Conservation (phyloP, 1,139 yeast genomes). For the Sugiyamaella grinbergsii region DNA sequence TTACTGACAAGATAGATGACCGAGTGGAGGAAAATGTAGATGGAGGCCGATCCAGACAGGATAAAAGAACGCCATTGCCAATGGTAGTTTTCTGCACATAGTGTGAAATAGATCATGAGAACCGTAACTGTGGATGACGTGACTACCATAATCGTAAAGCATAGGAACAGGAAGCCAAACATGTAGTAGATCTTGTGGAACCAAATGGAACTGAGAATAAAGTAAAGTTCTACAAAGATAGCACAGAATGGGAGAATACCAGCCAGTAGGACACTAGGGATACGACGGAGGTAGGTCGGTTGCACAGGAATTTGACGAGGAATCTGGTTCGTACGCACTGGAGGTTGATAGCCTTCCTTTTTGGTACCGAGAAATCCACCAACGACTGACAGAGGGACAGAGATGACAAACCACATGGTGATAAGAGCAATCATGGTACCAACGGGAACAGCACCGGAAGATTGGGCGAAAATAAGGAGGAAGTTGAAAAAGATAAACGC, state of each 20-base stretch:
- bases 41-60: slow-evolving; percentile 86
- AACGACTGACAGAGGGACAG: slow-evolving; percentile 78
- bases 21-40: slow-evolving; percentile 84
- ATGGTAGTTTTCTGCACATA: slow-evolving; percentile 88
- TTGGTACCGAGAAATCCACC: slow-evolving; percentile 81
- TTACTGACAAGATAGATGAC: slow-evolving; percentile 50
- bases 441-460: slow-evolving; percentile 94
- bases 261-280: slow-evolving; percentile 70
- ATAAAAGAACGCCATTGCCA: slow-evolving; percentile 97
- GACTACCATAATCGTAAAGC: slow-evolving; percentile 75
- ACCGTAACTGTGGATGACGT: slow-evolving; percentile 83
- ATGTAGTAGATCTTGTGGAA: slow-evolving; percentile 90
- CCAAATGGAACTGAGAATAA: slow-evolving; percentile 86
- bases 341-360: slow-evolving; percentile 59
- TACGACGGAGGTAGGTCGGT: slow-evolving; percentile 75
- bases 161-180: slow-evolving; percentile 95
- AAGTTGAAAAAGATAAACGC: slow-evolving; percentile 73
- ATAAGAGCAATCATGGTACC: slow-evolving; percentile 86
- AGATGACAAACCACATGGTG: slow-evolving; percentile 79
- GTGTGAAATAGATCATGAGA: slow-evolving; percentile 76
- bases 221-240: slow-evolving; percentile 91
- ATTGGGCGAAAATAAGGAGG: slow-evolving; percentile 71
- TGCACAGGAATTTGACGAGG: slow-evolving; percentile 95
- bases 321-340: slow-evolving; percentile 85
- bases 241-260: slow-evolving; percentile 96